Conservation (phyloP, 495 filamentous ascomycete species). For the Penicillium parvum region DNA sequence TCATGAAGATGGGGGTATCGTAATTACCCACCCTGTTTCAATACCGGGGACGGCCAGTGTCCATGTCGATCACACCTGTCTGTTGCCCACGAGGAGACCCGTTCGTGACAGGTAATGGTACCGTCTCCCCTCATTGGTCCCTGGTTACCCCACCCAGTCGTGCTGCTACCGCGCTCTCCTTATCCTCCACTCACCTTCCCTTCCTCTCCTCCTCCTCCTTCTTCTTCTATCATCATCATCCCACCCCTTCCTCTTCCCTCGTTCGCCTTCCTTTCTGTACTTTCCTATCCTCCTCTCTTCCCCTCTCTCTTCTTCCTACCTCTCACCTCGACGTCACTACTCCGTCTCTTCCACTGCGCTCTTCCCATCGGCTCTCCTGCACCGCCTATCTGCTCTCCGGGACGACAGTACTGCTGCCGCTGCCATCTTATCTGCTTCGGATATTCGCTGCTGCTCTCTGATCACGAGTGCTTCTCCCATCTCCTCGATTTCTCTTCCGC, state of each 20-base stretch:
- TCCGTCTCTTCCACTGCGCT: slow-evolving; percentile 9
- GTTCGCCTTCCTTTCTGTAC: slow-evolving; percentile 11
- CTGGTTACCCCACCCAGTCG: neutral
- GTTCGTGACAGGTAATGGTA: slow-evolving; percentile 8
- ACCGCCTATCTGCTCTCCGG: slow-evolving; percentile 19
- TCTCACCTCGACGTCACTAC: slow-evolving; percentile 8
- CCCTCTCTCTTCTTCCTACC: slow-evolving; percentile 10
- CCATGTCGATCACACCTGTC: slow-evolving; percentile 9
- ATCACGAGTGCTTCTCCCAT: neutral
- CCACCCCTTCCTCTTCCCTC: slow-evolving; percentile 28
- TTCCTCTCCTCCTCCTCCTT: slow-evolving; percentile 32
- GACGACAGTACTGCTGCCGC: slow-evolving; percentile 5
- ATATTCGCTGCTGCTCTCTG: neutral
- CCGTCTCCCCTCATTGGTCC: slow-evolving; percentile 4
- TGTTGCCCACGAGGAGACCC: slow-evolving; percentile 11
- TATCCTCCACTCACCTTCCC: slow-evolving; percentile 6
- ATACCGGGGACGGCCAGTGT: slow-evolving; percentile 9
- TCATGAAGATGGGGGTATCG: slow-evolving; percentile 22
- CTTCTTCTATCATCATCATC: slow-evolving; percentile 32
- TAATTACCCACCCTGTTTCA: neutral
- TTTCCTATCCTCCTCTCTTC: too few relatives aligned
- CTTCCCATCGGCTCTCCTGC: slow-evolving; percentile 19
- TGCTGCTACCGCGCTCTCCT: neutral
- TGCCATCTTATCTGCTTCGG: neutral
- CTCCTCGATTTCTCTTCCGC: slow-evolving; percentile 1